A percentile compares a stretch with the other conserved stretches of the same genome.
Evolutionary conservation across 768 basidiomycete species (phyloP).

Genomic region (Glaciozyma antarctica): DNA sequence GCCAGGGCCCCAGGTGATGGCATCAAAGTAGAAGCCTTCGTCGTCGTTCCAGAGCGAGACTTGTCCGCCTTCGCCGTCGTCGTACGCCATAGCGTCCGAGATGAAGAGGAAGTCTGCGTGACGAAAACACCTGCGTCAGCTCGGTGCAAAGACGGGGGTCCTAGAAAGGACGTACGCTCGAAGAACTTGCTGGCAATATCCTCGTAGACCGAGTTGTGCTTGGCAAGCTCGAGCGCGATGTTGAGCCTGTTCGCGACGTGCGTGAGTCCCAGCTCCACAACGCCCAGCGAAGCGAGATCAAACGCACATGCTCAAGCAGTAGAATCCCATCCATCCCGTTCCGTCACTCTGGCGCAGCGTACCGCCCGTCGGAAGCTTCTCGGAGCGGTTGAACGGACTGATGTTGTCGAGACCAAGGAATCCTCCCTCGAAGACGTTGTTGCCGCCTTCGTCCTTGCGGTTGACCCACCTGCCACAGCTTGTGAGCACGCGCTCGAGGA

Average conservation of each 20-base stretch:
- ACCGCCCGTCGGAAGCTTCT: constrained; percentile 91
- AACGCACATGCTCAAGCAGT: constrained; percentile 82
- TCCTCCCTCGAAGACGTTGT: constrained; percentile 96
- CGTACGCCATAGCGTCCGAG: constrained; percentile 94
- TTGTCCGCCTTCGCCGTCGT: constrained; percentile 55
- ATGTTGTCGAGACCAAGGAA: constrained; percentile 98
- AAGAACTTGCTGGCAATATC: constrained; percentile 99
- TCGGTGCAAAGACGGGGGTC: constrained; percentile 32
- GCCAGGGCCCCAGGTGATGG: constrained; percentile 42
- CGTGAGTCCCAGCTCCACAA: constrained; percentile 8
- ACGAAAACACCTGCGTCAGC: neutral
- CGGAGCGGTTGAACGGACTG: constrained; percentile 93
- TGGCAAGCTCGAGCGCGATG: constrained; percentile 93
- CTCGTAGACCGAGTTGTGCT: constrained; percentile 94
- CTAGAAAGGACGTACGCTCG: constrained; percentile 44
- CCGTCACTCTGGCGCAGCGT: constrained; percentile 92
- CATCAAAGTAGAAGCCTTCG: constrained; percentile 98
- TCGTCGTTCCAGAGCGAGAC: constrained; percentile 86
- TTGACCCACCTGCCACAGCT: constrained; percentile 75
- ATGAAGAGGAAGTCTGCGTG: constrained; percentile 91
- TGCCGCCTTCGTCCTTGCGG: constrained; percentile 86
- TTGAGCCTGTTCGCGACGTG: constrained; percentile 56
- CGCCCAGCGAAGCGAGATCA: neutral
- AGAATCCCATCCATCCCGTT: constrained; percentile 99
- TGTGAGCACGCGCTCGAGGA: neutral